Conservation (phyloP, 2,329 filamentous ascomycete genomes). For the Trichoderma gracile region DNA sequence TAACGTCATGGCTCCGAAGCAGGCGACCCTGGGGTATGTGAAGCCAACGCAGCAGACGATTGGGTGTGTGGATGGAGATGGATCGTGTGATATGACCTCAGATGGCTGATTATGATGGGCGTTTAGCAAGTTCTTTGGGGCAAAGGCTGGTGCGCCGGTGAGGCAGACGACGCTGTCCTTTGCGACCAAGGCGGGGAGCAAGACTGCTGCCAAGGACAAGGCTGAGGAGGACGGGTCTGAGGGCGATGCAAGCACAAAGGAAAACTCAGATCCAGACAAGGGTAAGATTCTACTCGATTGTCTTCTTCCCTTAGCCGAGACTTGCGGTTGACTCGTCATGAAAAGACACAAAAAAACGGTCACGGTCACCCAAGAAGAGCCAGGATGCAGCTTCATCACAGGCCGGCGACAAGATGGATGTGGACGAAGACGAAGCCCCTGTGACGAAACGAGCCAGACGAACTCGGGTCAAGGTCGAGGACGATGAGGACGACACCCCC, state of each 20-base stretch:
- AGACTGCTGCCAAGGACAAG: conserved; percentile 36
- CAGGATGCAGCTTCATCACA: conserved; percentile 20
- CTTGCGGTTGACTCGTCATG: not conserved
- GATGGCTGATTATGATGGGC: conserved; percentile 16
- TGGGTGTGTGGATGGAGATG: conserved; percentile 48
- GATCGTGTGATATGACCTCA: not conserved
- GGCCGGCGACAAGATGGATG: conserved; percentile 42
- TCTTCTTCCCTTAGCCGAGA: not conserved
- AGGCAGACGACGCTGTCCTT: conserved; percentile 82
- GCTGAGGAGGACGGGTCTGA: conserved; percentile 32
- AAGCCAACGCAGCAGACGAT: conserved; percentile 71
- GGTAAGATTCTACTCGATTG: conserved; percentile 35
- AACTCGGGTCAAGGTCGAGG: conserved; percentile 50
- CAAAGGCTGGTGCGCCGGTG: conserved; percentile 55
- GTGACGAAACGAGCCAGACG: conserved; percentile 59
- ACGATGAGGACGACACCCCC: conserved; percentile 51
- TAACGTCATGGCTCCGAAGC: conserved; percentile 60
- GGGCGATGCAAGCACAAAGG: conserved; percentile 37
- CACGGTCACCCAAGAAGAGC: conserved; percentile 32
- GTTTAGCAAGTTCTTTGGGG: conserved; percentile 80
- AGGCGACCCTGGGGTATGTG: conserved; percentile 88
- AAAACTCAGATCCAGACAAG: conserved; percentile 43
- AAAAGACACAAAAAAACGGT: conserved; percentile 51
- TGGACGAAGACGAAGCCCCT: conserved; percentile 60
- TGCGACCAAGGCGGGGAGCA: conserved; percentile 56